phyloP scores from a whole-genome alignment of 23 red algal genomes.

The Chondrus crispus region DNA sequence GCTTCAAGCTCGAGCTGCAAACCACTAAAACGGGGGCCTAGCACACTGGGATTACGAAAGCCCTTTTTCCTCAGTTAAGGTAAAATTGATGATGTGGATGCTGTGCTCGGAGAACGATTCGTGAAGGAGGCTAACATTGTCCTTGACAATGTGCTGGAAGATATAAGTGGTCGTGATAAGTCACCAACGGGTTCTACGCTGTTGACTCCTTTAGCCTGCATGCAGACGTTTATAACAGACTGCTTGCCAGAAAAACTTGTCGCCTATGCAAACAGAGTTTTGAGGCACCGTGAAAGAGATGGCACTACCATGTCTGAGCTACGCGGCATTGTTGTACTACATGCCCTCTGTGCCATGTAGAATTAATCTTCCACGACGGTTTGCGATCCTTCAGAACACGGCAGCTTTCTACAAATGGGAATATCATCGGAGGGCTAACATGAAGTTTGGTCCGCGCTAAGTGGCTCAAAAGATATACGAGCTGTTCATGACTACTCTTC shows the following conservation, averaged over 20 bases:
- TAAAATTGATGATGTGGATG: neutral
- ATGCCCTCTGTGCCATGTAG: no score
- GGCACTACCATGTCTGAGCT: no score
- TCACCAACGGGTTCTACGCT: neutral
- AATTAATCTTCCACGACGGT: no score
- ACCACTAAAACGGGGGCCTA: neutral
- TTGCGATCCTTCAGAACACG: no score
- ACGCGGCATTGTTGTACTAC: no score
- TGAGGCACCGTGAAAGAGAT: no score
- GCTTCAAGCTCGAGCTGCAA: no score
- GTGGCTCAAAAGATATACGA: neutral
- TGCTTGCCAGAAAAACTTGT: neutral
- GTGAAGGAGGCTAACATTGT: neutral
- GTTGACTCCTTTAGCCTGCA: neutral
- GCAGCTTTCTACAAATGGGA: neutral
- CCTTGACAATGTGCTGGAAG: neutral
- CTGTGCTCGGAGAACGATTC: neutral
- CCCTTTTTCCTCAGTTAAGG: neutral
- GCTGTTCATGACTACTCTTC: neutral
- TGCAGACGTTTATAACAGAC: neutral
- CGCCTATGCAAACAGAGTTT: no score
- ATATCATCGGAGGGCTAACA: neutral
- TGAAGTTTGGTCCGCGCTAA: neutral
- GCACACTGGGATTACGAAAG: neutral
- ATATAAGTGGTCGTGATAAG: neutral